Conservation (phyloP, 2,329 filamentous ascomycete species). For the Cladosporium sp. region DNA sequence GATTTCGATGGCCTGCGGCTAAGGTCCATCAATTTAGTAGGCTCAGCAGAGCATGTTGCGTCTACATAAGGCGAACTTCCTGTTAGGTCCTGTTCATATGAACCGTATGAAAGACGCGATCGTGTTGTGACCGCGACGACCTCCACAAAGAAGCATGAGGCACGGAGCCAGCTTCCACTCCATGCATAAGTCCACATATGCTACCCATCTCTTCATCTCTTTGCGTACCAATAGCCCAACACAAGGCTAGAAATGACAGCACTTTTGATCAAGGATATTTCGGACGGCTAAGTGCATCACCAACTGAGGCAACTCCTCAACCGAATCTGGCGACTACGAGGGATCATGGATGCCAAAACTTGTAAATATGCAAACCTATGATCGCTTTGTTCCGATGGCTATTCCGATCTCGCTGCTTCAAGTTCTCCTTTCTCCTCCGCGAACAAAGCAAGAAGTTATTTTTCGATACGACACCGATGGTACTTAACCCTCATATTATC, state of each 20-base stretch:
- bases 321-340: neutral
- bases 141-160: too few relatives aligned
- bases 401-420: neutral
- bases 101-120: neutral
- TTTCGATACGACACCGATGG: neutral
- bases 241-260: neutral
- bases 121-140: neutral
- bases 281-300: neutral
- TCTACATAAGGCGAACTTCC: neutral
- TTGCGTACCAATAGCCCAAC: too few relatives aligned
- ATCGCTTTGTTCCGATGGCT: neutral
- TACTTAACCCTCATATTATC: neutral
- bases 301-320: neutral
- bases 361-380: neutral
- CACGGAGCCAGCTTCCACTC: too few relatives aligned
- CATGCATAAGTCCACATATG: neutral
- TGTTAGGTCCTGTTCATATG: neutral
- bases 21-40: too few relatives aligned
- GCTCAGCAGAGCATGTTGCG: too few relatives aligned
- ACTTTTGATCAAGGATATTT: neutral
- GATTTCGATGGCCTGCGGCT: neutral
- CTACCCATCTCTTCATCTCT: neutral
- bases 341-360: neutral
- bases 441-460: neutral
- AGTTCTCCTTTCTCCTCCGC: neutral